These are phyloP conservation scores for Metrosideros polymorpha DNA, from an alignment of 441 rosid genomes.

Conservation along the genomic window DNA sequence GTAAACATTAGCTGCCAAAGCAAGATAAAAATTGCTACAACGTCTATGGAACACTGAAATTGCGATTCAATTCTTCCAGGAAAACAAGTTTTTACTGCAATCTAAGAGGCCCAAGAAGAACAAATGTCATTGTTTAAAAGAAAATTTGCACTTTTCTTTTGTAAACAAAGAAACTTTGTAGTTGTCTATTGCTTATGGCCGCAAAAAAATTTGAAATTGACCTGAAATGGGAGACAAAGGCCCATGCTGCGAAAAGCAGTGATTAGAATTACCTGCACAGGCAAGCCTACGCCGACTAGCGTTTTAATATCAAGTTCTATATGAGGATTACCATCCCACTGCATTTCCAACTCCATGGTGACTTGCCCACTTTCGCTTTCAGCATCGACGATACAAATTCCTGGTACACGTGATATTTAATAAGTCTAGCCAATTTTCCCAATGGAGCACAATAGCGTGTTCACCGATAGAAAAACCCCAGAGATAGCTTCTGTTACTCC, in stretches of 20 bases:
- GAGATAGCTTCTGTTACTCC: neutral
- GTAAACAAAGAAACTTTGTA: neutral
- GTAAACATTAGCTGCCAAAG: neutral
- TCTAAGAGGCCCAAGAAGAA: neutral
- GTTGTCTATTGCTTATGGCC: neutral
- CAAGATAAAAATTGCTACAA: neutral
- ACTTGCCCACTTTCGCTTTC: constrained; percentile 41
- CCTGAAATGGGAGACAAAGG: neutral
- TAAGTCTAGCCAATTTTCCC: neutral
- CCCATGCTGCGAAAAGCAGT: neutral
- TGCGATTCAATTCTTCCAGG: neutral
- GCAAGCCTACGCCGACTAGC: constrained; percentile 62
- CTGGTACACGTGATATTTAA: constrained; percentile 15
- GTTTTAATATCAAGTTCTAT: constrained; percentile 72
- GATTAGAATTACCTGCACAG: constrained; percentile 49
- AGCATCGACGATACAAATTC: constrained; percentile 54
- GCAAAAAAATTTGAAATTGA: neutral
- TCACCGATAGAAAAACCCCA: neutral
- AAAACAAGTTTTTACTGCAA: neutral
- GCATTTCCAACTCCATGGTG: constrained; percentile 85
- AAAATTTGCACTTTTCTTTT: neutral
- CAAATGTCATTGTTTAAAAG: neutral
- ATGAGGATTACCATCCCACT: constrained; percentile 90
- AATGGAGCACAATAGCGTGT: neutral
- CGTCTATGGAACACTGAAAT: neutral